phyloP scores from a whole-genome alignment of 2,329 filamentous ascomycete species.

The Fusarium euwallaceae region DNA sequence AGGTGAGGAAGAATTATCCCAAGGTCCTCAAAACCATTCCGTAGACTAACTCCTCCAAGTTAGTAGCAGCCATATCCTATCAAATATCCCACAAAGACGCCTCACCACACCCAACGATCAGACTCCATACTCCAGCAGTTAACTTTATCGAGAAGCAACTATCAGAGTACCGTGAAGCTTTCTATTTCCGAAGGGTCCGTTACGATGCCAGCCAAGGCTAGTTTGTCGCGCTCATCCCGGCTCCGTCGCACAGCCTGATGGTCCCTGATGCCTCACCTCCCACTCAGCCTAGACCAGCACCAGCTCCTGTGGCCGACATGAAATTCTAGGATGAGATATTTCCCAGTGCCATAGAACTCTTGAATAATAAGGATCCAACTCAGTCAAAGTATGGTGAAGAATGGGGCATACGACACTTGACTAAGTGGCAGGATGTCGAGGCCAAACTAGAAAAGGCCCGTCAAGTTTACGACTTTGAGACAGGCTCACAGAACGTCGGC shows the following conservation, averaged over 20 bases:
- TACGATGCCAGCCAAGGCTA: background rate
- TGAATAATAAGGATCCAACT: background rate
- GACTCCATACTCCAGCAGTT: background rate
- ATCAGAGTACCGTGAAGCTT: background rate
- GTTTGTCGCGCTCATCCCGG: background rate
- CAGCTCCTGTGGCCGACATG: background rate
- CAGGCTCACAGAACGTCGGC: background rate
- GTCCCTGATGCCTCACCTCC: background rate
- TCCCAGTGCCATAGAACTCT: background rate
- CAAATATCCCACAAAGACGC: background rate
- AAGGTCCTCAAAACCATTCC: background rate
- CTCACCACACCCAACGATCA: background rate
- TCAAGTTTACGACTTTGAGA: background rate
- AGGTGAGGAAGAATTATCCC: background rate
- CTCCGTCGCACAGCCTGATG: background rate
- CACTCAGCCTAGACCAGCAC: background rate
- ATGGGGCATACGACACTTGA: background rate
- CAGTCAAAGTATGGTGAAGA: background rate
- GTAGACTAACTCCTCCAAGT: background rate
- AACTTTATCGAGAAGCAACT: background rate
- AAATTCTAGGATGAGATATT: background rate
- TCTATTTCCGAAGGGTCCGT: background rate
- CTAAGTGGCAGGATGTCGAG: background rate
- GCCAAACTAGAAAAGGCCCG: background rate
- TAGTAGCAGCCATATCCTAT: background rate